phyloP scores from a whole-genome alignment of 768 basidiomycete species.

The Podaxis pistillaris region DNA sequence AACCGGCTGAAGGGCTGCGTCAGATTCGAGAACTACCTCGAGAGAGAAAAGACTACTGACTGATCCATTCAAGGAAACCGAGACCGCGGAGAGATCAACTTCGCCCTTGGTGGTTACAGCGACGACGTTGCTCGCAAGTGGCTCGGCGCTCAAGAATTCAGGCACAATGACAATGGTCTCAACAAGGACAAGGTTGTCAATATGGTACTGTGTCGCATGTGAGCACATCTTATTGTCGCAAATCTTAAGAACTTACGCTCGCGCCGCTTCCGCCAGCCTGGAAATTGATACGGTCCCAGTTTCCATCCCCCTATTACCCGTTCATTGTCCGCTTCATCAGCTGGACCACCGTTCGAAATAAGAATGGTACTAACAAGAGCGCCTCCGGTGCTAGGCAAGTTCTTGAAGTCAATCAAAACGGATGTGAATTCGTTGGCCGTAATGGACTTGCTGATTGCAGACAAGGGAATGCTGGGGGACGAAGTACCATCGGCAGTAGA shows the following conservation, averaged over 20 bases:
- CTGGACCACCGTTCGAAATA: background rate
- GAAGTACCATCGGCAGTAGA: constrained; percentile 35
- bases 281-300: constrained; percentile 50
- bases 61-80: constrained; percentile 36
- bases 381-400: constrained; percentile 40
- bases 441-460: constrained; percentile 38
- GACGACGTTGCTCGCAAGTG: constrained; percentile 43
- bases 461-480: constrained; percentile 40
- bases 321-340: background rate
- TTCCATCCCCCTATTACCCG: constrained; percentile 30
- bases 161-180: constrained; percentile 45
- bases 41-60: constrained; percentile 22
- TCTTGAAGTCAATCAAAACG: constrained; percentile 45
- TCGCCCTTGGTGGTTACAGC: constrained; percentile 48
- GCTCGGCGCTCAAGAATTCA: constrained; percentile 51
- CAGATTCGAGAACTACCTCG: background rate
- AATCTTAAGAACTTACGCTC: constrained; percentile 24
- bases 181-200: constrained; percentile 49
- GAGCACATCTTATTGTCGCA: background rate
- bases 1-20: constrained; percentile 24
- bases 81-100: constrained; percentile 39
- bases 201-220: constrained; percentile 34
- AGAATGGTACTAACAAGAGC: constrained; percentile 29
- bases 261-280: constrained; percentile 48
- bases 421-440: constrained; percentile 39